Evolutionary conservation across 1,284 basidiomycete species (phyloP), one percentile per base, ranked within the genome.

Genomic region (Leccinum pachyderme): DNA sequence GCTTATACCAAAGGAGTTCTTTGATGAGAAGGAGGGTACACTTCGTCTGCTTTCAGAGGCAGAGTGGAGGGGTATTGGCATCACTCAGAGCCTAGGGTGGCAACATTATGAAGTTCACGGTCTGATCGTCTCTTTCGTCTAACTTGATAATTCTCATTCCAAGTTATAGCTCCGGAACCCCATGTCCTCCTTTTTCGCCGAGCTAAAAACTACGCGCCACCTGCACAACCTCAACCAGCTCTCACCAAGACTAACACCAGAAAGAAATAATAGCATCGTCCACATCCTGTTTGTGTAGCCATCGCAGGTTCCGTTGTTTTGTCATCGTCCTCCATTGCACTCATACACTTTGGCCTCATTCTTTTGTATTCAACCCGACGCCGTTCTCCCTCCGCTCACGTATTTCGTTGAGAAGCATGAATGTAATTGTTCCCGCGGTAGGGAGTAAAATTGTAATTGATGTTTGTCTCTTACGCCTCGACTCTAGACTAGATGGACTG

Each of bases 41-140:
- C 80, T 98, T 55, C 84, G 95, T 7, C 83, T 98, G 52, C 75
- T 98, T 52, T 75, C 81, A 4, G 95, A 98, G 70, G 73, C 82
- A 43, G 95, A 98, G 74, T 98, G 95, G 95, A 81, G 95, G 68
- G 91, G 91, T 1, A 95, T 98, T 57, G 95, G 95, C 11, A 97
- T 97, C 66, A 93, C 91, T 31, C 95, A 98, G 73, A 95, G 92
- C 72, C 77, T 96, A 49, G 95, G 95, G 9, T 98, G 95, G 95
- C 91, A 95, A 70, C 95, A 98, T 67, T 98, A 97, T 66, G 95
- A 96, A 77, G 93, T 97, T 37, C 95, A 97, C 69, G 91, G 93
- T 94, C 64, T 67, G 86, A 73, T 24, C 35, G 49, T 7, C 31
- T 25, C 25, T 31, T 12, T 43, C n/a, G 51, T 39, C 47, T 7